phyloP scores from a whole-genome alignment of 805 yeast genomes.

The Middelhovenomyces tepae region DNA sequence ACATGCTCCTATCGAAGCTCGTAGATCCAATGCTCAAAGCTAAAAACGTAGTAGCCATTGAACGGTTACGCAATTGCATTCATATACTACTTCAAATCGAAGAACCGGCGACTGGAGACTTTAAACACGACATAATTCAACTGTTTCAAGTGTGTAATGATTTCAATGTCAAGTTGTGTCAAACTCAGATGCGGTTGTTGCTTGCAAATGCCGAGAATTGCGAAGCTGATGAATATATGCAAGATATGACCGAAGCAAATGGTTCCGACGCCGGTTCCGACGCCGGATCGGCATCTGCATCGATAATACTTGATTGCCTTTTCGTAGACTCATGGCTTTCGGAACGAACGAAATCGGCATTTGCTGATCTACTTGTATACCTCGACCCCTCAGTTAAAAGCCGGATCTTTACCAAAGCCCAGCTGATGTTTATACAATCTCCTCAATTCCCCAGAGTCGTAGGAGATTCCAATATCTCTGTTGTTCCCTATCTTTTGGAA shows the following conservation, averaged over 20 bases:
- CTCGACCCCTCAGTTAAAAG: conserved; percentile 13
- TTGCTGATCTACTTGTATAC: conserved; percentile 17
- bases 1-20: conserved; percentile 5
- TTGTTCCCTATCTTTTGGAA: conserved; percentile 14
- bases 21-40: conserved; percentile 13
- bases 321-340: too few relatives aligned
- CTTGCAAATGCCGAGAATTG: too few relatives aligned
- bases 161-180: conserved; percentile 15
- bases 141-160: conserved; percentile 8
- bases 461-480: conserved; percentile 8
- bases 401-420: conserved; percentile 12
- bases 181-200: conserved; percentile 9
- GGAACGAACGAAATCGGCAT: too few relatives aligned
- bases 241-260: too few relatives aligned
- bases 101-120: too few relatives aligned
- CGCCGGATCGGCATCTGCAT: too few relatives aligned
- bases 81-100: conserved; percentile 3
- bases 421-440: conserved; percentile 15
- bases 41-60: conserved; percentile 1
- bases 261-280: too few relatives aligned
- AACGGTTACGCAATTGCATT: conserved; percentile 4
- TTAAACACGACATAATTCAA: conserved; percentile 6
- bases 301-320: too few relatives aligned
- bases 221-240: too few relatives aligned
- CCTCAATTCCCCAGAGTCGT: conserved; percentile 15